Evolutionary conservation across 2,329 filamentous ascomycete genomes (phyloP), one percentile per base, ranked within the genome.

Genomic region (Sporothrix globosa): DNA sequence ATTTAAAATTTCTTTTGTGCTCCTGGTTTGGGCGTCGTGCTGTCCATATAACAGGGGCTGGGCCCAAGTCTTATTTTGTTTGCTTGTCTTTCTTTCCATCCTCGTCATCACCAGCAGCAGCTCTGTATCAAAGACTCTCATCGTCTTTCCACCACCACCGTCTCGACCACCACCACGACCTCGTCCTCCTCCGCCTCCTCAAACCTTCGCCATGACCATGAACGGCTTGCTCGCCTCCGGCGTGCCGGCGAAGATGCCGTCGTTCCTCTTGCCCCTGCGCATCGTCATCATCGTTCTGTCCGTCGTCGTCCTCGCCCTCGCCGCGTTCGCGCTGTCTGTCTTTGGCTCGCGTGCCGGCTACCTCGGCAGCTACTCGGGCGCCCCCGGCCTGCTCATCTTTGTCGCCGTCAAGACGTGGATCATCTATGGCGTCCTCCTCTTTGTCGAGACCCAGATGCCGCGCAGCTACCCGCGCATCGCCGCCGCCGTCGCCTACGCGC

Each of bases 311-410:
- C 75, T 85, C 44, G 80, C 79, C 44, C 75, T 83, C 4, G 77
- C 79, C 60, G 82, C 79, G 24, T 83, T 82, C 73, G 77, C 80
- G 13, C 63, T 82, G 17, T 80, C 81, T 2, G 72, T 83, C 17
- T 78, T 78, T 19, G 74, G 75, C 19, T 71, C 72, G 19, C 68
- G 72, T 19, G 73, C 70, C 2, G 67, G 70, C 50, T 76, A 76
- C 60, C 75, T 77, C 69, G 69, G 46, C 21, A 75, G 75, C 69
- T 69, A 71, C 70, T 74, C 76, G 4, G 80, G 80, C 4, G 78
- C 80, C 4, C 77, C 79, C 2, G 81, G 79, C 48, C 83, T 85
- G 72, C 76, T 84, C 56, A 80, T 84, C 72, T 85, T 85, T 70
- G 79, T 83, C 48, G 39, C 77, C 67, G 78, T 83, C 74, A 78